Evolutionary conservation across 495 filamentous ascomycete genomes (phyloP), one percentile per base, ranked within the genome.

Genomic region (Talaromyces ruber): DNA sequence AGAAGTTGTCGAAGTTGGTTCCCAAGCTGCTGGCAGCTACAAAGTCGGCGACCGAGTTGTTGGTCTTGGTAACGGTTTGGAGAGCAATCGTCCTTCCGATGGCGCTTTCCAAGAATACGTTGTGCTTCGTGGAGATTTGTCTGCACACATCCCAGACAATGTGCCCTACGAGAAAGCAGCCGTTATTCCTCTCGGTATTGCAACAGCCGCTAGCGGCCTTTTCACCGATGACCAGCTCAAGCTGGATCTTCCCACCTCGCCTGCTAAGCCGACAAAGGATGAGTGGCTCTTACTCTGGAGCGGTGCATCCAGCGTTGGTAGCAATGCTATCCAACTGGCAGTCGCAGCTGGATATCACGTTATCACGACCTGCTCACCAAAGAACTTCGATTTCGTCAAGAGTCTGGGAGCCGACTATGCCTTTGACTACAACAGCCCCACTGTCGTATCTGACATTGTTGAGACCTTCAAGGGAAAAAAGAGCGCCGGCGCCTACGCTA

Each of bases 241-340:
- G n/a, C 32, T 59, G 24, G 34, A 37, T 11, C 39, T 43, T 18
- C 58, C 58, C 14, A 43, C 58, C 14, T n/a, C 29, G 9, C 70
- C 32, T 50, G 14, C n/a, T 1, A 18, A 26, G n/a, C 58, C 58
- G 12, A 22, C 28, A 5, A 56, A 56, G 12, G 32, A 30, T 16
- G 30, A 59, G 18, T 43, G 25, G 25, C 21, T 78, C 16, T 63
- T 81, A 25, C 62, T 82, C 53, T 83, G 80, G 81, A 81, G 80
- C 2, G 82, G 67, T 5, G 67, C 77, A 50, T 76, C 72, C 53
- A 81, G 74, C 60, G 68, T 82, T 12, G 79, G 79, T 0, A 71
- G 63, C 14, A 61, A 69, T 28, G 67, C 72, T 2, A 64, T 84
- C 11, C 82, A 83, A 61, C 50, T 67, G 5, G 79, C 78, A 1